These are phyloP conservation scores for Cladosporium sp. DNA, from an alignment of 2,329 filamentous ascomycete genomes.

Conservation along the genomic window DNA sequence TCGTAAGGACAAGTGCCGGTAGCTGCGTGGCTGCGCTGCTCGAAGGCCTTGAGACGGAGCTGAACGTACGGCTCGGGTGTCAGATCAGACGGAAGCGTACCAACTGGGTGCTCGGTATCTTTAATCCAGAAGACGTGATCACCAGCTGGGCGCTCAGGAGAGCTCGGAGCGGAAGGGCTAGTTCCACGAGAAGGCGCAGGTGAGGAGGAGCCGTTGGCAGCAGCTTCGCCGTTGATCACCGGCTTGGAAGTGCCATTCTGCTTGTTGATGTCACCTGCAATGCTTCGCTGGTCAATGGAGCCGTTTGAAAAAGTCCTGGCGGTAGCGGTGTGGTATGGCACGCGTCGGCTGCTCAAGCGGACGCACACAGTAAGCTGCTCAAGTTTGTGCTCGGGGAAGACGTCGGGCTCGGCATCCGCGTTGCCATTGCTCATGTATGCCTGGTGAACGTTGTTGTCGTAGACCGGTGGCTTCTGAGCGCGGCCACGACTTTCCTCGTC, in stretches of 20 bases:
- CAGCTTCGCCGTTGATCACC: conserved; percentile 32
- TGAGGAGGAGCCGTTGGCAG: conserved; percentile 21
- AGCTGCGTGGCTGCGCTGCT: conserved; percentile 43
- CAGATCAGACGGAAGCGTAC: conserved; percentile 41
- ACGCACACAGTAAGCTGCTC: conserved; percentile 52
- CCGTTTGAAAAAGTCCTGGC: conserved; percentile 53
- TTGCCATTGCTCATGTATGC: conserved; percentile 15
- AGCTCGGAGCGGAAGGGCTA: conserved; percentile 15
- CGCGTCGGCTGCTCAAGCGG: conserved; percentile 27
- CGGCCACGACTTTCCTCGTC: conserved; percentile 28
- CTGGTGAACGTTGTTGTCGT: conserved; percentile 22
- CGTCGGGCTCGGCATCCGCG: conserved; percentile 33
- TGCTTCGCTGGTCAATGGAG: conserved; percentile 51
- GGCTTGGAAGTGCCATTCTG: conserved; percentile 34
- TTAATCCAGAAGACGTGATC: conserved; percentile 49
- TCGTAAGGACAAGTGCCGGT: conserved; percentile 49
- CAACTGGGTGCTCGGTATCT: conserved; percentile 41
- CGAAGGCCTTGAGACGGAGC: conserved; percentile 47
- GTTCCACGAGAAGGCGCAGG: conserved; percentile 1
- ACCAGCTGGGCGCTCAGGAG: conserved; percentile 13
- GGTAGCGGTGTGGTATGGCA: conserved; percentile 37
- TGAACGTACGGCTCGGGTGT: conserved; percentile 46
- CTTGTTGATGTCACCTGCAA: conserved; percentile 46
- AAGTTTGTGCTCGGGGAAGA: conserved; percentile 52
- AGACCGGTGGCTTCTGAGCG: conserved; percentile 27